Conservation (phyloP, 2,329 filamentous ascomycete species). For the Nigrospora osmanthi region DNA sequence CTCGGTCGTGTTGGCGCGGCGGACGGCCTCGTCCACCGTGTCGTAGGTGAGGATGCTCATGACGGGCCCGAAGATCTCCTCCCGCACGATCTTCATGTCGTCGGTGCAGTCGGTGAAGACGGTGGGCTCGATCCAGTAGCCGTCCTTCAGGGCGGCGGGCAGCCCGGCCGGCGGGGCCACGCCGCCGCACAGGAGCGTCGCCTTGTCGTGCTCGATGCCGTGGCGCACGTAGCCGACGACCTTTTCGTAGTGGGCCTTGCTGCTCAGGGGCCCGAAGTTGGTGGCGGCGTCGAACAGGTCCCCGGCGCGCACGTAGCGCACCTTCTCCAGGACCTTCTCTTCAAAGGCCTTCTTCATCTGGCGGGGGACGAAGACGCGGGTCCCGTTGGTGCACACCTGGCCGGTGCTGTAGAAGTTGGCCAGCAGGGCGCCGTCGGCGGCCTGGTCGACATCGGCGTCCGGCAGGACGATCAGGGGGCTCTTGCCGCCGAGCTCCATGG, state of each 20-base stretch:
- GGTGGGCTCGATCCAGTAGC: constrained; percentile 81
- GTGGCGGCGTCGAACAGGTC: constrained; percentile 63
- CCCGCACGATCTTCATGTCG: constrained; percentile 67
- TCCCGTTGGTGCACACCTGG: constrained; percentile 91
- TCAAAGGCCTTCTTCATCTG: constrained; percentile 62
- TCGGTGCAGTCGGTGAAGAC: constrained; percentile 83
- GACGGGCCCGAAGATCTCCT: constrained; percentile 87
- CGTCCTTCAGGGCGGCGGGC: constrained; percentile 42
- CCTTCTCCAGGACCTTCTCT: constrained; percentile 58
- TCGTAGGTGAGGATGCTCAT: constrained; percentile 74
- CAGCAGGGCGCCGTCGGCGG: constrained; percentile 88
- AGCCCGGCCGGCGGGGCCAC: constrained; percentile 45
- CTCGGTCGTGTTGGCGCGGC: constrained; percentile 67
- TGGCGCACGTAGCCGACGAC: constrained; percentile 70
- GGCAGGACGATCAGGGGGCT: constrained; percentile 73
- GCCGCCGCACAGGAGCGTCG: constrained; percentile 68
- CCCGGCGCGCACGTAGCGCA: constrained; percentile 62
- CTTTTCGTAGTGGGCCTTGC: constrained; percentile 66
- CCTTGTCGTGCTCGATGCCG: constrained; percentile 65
- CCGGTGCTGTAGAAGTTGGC: constrained; percentile 89
- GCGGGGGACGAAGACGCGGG: constrained; percentile 72
- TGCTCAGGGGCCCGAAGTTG: constrained; percentile 81
- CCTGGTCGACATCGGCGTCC: constrained; percentile 68
- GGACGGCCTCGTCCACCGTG: constrained; percentile 60
- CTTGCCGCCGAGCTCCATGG: constrained; percentile 88